These are phyloP conservation scores for Marasmius sp. DNA, from an alignment of 1,284 basidiomycete species.

Conservation along the genomic window DNA sequence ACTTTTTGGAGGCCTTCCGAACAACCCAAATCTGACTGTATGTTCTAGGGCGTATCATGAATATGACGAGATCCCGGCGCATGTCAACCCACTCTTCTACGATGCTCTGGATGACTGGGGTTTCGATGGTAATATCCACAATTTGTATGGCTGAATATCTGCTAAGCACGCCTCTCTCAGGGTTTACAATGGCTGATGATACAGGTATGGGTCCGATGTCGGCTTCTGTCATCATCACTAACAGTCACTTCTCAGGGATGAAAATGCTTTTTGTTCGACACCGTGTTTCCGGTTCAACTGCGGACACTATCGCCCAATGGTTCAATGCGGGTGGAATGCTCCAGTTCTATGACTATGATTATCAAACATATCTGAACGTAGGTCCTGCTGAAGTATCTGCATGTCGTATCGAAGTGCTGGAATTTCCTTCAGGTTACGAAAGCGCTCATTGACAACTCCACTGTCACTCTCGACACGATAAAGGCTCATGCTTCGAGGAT, in stretches of 20 bases:
- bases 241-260: constrained; percentile 13
- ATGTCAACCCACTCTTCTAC: constrained; percentile 25
- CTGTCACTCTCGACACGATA: constrained; percentile 16
- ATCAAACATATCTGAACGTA: constrained; percentile 22
- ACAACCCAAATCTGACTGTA: background rate
- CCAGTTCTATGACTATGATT: constrained; percentile 27
- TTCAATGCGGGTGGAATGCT: constrained; percentile 29
- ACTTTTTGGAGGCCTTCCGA: background rate
- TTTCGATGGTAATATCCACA: constrained; percentile 18
- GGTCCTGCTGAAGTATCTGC: background rate
- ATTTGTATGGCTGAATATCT: background rate
- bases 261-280: constrained; percentile 19
- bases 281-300: constrained; percentile 18
- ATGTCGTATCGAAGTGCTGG: background rate
- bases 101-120: constrained; percentile 25
- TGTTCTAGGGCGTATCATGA: constrained; percentile 25
- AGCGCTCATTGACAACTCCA: constrained; percentile 21
- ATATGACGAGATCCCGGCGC: constrained; percentile 25
- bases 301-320: constrained; percentile 27
- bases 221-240: background rate
- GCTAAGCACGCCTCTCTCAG: constrained; percentile 6
- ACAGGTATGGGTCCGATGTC: constrained; percentile 12
- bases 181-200: constrained; percentile 27
- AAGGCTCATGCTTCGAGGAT: constrained; percentile 20
- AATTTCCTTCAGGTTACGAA: constrained; percentile 14